Evolutionary conservation across 352 stramenopile genomes (phyloP), one percentile per base, ranked within the genome.

Genomic region (Globisporangium viniferum): DNA sequence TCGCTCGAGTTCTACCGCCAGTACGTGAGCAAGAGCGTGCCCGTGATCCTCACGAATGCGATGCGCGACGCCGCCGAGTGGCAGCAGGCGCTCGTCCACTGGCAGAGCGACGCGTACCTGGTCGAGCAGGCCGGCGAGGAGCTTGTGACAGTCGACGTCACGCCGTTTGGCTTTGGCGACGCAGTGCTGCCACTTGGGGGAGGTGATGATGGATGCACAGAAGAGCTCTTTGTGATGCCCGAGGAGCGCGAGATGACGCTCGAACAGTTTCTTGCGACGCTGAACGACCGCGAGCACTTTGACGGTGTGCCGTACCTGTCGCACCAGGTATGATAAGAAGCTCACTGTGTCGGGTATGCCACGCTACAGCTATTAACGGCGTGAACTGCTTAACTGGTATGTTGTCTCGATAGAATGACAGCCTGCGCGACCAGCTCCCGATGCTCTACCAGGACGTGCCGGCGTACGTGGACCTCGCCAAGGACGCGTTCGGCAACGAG

Each of bases 281-380:
- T 94, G 14, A 64, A 75, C 39, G 70, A 91, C 72, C 77, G 77
- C 27, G 71, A 88, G 0, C 59, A 49, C 3, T 86, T 90, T 70
- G 81, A 95, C 68, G 86, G 86, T 10, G 84, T 94, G 29, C 88
- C 88, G 6, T 95, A 95, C 54, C 80, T 95, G 0, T 95, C 88
- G 4, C 86, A 95, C 49, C 88, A 95, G 72, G 79, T 80, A 48
- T 41, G 24, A 2, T 48, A 3, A 5, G 39, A 5, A 66, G n/a
- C 15, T 58, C 14, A 6, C 15, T 44, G 1, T 61, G 18, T 48
- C 35, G 36, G 8, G 12, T 15, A 44, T 44, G 36, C 35, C 7
- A 2, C n/a, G n/a, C n/a, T 31, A 33, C 2, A 20, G 5, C 20
- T 62, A 15, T 44, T 14, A 44, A 44, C 36, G 10, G 5, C 14